phyloP scores from a whole-genome alignment of 2,329 filamentous ascomycete species.

The Fusarium xyrophilum region DNA sequence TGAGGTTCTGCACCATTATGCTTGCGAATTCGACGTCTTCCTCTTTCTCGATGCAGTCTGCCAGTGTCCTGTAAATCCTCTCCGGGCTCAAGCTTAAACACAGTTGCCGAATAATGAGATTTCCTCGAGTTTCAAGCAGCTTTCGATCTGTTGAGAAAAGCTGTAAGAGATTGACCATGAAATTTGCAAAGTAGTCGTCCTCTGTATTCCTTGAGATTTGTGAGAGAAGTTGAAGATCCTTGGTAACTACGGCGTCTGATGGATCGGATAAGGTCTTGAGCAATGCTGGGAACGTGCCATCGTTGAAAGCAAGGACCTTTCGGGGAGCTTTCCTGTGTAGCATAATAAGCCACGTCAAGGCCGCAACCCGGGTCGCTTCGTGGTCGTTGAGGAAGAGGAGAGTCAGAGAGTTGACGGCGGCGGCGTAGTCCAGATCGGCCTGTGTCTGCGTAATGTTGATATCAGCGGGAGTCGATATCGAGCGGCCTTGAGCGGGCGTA shows the following conservation, averaged over 20 bases:
- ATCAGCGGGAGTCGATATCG: constrained; percentile 54
- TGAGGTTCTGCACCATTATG: constrained; percentile 99
- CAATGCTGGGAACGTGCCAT: constrained; percentile 93
- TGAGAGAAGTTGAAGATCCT: constrained; percentile 89
- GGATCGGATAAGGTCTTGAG: constrained; percentile 96
- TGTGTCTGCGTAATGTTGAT: constrained; percentile 55
- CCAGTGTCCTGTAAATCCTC: constrained; percentile 92
- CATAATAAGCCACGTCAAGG: constrained; percentile 97
- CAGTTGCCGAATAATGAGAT: constrained; percentile 93
- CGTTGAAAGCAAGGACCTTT: constrained; percentile 93
- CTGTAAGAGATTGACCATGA: constrained; percentile 96
- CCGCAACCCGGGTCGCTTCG: constrained; percentile 92
- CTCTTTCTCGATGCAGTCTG: constrained; percentile 96
- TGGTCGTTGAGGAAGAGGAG: constrained; percentile 95
- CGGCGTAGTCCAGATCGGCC: constrained; percentile 90
- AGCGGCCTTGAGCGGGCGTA: constrained; percentile 58
- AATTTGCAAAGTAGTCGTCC: constrained; percentile 95
- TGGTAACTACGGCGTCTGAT: constrained; percentile 92
- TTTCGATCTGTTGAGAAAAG: constrained; percentile 94
- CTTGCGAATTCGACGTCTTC: constrained; percentile 98
- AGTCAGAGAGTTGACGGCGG: constrained; percentile 91
- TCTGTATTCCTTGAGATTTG: constrained; percentile 97
- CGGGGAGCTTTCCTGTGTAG: constrained; percentile 92
- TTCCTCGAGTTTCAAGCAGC: constrained; percentile 88
- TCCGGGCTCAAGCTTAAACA: constrained; percentile 93